phyloP scores from a whole-genome alignment of 2,329 filamentous ascomycete species.

The Talaromyces sp. region DNA sequence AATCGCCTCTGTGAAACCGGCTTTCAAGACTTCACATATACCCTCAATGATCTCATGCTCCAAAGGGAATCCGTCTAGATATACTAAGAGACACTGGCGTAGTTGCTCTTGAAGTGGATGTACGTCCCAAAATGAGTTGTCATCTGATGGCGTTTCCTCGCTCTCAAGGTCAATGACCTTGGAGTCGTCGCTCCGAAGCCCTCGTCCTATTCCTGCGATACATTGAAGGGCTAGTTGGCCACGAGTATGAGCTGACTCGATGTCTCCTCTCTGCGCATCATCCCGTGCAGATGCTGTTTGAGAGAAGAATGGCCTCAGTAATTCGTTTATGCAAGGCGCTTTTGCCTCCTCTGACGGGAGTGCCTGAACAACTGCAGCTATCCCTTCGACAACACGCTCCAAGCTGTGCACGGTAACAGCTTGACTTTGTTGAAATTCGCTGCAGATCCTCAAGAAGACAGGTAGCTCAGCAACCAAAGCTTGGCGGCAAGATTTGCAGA shows the following conservation, averaged over 20 bases:
- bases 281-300: slow-evolving; percentile 33
- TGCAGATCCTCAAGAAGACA: slow-evolving; percentile 42
- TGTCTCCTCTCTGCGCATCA: slow-evolving; percentile 29
- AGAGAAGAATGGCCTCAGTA: slow-evolving; percentile 37
- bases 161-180: slow-evolving; percentile 33
- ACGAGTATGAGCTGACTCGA: slow-evolving; percentile 33
- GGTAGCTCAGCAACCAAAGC: slow-evolving; percentile 41
- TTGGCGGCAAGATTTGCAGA: slow-evolving; percentile 44
- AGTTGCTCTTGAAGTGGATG: slow-evolving; percentile 34
- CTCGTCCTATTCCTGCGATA: slow-evolving; percentile 41
- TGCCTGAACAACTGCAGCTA: slow-evolving; percentile 44
- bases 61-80: slow-evolving; percentile 39
- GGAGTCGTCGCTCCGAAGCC: slow-evolving; percentile 37
- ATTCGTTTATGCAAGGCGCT: slow-evolving; percentile 36
- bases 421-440: slow-evolving; percentile 36
- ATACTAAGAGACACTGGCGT: slow-evolving; percentile 39
- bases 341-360: slow-evolving; percentile 39
- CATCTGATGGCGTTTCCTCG: slow-evolving; percentile 27
- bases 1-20: slow-evolving; percentile 44
- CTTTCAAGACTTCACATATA: slow-evolving; percentile 45
- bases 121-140: slow-evolving; percentile 39
- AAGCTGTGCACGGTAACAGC: slow-evolving; percentile 37
- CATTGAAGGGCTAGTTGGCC: slow-evolving; percentile 38
- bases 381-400: slow-evolving; percentile 43
- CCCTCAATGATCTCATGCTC: slow-evolving; percentile 44